Evolutionary conservation across 371 early-diverging fungal genomes (phyloP).

Genomic region (Mucor velutinosus): DNA sequence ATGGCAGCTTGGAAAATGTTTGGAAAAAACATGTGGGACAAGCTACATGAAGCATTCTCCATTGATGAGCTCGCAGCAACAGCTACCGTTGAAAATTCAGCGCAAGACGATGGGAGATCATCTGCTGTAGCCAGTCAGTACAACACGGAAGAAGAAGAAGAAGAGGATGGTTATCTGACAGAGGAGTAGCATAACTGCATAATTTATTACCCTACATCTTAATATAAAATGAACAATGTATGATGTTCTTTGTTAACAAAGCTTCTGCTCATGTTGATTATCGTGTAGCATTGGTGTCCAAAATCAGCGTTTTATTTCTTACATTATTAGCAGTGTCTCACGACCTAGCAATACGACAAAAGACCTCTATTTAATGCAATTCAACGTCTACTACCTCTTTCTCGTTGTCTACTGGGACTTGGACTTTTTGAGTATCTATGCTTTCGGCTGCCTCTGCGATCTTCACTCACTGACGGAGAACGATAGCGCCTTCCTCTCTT

Average conservation of each 20-base stretch:
- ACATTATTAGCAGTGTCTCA: neutral
- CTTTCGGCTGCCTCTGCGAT: neutral
- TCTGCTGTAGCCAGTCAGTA: constrained; percentile 2
- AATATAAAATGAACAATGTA: neutral
- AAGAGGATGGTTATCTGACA: constrained; percentile 22
- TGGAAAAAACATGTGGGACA: constrained; percentile 49
- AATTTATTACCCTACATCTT: neutral
- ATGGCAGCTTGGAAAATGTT: constrained; percentile 73
- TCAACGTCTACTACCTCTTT: constrained; percentile 4
- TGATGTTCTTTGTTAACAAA: too few relatives aligned
- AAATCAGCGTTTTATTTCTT: neutral
- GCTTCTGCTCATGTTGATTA: too few relatives aligned
- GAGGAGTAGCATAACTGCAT: constrained; percentile 6
- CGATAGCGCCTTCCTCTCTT: constrained; percentile 2
- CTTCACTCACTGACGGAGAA: constrained; percentile 9
- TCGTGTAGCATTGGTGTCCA: neutral
- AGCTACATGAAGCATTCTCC: constrained; percentile 30
- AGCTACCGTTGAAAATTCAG: neutral
- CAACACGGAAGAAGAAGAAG: constrained; percentile 9
- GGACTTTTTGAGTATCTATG: neutral
- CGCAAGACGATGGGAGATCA: neutral
- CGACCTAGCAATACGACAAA: neutral
- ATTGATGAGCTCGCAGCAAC: constrained; percentile 4
- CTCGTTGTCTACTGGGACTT: neutral
- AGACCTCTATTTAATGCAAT: neutral